phyloP scores from a whole-genome alignment of 2,329 filamentous ascomycete genomes.

The Pseudogymnoascus verrucosus region DNA sequence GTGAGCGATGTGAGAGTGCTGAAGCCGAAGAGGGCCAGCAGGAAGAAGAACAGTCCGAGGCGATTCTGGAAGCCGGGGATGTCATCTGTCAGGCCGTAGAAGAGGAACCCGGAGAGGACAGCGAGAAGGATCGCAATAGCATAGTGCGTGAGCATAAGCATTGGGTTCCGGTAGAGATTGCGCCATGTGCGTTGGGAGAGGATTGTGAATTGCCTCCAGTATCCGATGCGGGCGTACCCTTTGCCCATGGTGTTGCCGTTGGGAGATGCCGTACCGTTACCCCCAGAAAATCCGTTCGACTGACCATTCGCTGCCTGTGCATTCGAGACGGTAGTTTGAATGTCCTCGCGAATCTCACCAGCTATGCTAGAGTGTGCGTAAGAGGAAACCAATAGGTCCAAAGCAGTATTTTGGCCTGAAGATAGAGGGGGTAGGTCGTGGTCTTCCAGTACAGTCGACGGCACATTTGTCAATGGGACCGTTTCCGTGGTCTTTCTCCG shows the following conservation, averaged over 20 bases:
- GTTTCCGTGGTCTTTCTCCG: slow-evolving; percentile 68
- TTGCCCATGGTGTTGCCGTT: slow-evolving; percentile 57
- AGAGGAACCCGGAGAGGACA: slow-evolving; percentile 88
- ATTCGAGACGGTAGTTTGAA: slow-evolving; percentile 56
- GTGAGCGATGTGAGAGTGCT: slow-evolving; percentile 89
- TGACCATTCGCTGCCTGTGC: slow-evolving; percentile 61
- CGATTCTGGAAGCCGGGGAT: slow-evolving; percentile 97
- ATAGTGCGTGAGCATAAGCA: slow-evolving; percentile 97
- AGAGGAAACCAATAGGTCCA: slow-evolving; percentile 71
- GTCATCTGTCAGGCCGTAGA: slow-evolving; percentile 92
- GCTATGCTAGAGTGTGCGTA: slow-evolving; percentile 76
- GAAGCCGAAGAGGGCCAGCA: slow-evolving; percentile 92
- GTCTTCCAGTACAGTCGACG: slow-evolving; percentile 61
- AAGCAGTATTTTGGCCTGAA: slow-evolving; percentile 57
- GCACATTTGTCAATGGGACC: slow-evolving; percentile 35
- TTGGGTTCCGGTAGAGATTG: slow-evolving; percentile 93
- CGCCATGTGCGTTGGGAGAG: slow-evolving; percentile 89
- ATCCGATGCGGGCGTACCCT: slow-evolving; percentile 75
- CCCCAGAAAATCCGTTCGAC: slow-evolving; percentile 43
- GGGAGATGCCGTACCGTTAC: slow-evolving; percentile 36
- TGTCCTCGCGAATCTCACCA: slow-evolving; percentile 66
- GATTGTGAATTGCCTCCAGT: slow-evolving; percentile 76
- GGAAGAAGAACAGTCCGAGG: slow-evolving; percentile 94
- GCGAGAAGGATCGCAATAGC: slow-evolving; percentile 92
- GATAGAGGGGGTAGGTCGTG: slow-evolving; percentile 55